Conservation (phyloP, 305 asterid species). For the Rubia balearica region DNA sequence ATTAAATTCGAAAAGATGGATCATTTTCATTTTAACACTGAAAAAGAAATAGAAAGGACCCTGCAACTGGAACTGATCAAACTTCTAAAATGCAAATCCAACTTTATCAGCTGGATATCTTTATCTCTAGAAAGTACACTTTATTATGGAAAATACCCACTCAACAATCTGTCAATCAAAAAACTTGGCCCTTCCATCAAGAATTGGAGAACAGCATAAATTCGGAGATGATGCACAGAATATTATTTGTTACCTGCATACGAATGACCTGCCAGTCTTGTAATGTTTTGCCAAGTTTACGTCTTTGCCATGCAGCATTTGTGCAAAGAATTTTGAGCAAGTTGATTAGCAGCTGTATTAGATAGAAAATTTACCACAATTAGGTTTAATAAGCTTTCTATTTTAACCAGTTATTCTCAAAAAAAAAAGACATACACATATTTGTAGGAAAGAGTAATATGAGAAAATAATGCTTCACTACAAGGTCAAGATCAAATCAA, state of each 20-base stretch:
- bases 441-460: neutral
- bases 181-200: neutral
- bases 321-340: constrained; percentile 79
- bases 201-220: neutral
- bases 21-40: neutral
- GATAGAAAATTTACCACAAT: constrained; percentile 19
- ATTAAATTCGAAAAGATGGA: constrained; percentile 5
- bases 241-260: constrained; percentile 56
- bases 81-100: neutral
- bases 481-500: neutral
- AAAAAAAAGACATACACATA: neutral
- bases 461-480: neutral
- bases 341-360: constrained; percentile 63
- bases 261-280: constrained; percentile 97
- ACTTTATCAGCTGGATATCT: neutral
- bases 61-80: neutral
- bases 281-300: constrained; percentile 92
- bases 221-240: neutral
- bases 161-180: neutral
- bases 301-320: constrained; percentile 96
- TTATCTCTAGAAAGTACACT: neutral
- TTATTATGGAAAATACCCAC: neutral
- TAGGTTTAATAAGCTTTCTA: neutral
- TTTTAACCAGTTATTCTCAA: neutral
- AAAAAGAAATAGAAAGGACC: neutral